Base-by-base conservation (phyloP, 176 grass and related monocot genomes). In the Bonia amplexicaulis region DNA sequence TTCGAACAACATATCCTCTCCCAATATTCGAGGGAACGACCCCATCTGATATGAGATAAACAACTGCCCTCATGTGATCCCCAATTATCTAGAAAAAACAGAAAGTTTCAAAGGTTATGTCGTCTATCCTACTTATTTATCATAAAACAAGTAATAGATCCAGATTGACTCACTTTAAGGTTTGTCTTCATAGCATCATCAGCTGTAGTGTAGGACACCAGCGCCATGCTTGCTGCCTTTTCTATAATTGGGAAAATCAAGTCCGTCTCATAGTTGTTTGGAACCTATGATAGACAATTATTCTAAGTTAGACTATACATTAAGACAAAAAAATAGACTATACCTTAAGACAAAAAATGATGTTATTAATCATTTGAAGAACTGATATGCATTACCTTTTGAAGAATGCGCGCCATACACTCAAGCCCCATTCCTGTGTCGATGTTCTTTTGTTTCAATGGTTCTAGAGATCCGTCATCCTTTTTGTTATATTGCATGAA, bases 401-500 rank as follows among this genome's bases (percentile, higher is more conserved):
- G 96, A 85, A 98, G 93, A 80, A 98, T 98, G 20, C 87, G 85
- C n/a, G 96, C 96, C 91, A 98, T 89, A 88, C 93, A 93, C 83
- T 98, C 96, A 77, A 95, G 96, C 20, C 96, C 96, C 96, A 98
- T 98, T 79, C 96, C 93, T 42, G 96, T 95, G 80, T 95, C 96
- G 4, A 98, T 98, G 73, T 98, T 98, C 86, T 98, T 93, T 49
- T 92, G 93, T 82, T 95, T 92, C 77, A 98, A 63, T 49, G 91
- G 88, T 84, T 98, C 91, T 76, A 98, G 86, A 76, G 89, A 95
- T 73, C 96, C 96, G 49, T 95, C 93, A 26, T 98, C 96, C 57
- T 88, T 98, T 91, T 93, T 98, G 78, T 98, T 98, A 77, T 95
- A 98, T 98, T 98, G 96, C 96, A 98, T 98, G 84, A 98, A 98